Evolutionary conservation across 2,329 filamentous ascomycete genomes (phyloP).

Genomic region (Diaporthe sp.): DNA sequence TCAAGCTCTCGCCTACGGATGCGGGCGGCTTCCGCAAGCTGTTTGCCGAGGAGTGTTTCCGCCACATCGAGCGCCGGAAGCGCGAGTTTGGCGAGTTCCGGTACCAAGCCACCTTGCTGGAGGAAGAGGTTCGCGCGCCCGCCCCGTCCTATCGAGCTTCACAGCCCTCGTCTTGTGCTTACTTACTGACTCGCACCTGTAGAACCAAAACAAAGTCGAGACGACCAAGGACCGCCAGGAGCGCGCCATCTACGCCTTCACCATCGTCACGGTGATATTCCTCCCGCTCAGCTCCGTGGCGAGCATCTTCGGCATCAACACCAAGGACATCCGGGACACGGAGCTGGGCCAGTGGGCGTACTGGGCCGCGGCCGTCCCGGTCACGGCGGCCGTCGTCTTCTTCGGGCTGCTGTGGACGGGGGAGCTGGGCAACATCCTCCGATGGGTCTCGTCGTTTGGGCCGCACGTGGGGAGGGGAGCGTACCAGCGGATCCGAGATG

Average conservation of each 20-base stretch:
- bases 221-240: slow-evolving; percentile 61
- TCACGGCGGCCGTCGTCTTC: slow-evolving; percentile 58
- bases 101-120: slow-evolving; percentile 45
- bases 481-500: not conserved
- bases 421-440: slow-evolving; percentile 53
- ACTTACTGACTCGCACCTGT: not conserved
- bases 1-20: slow-evolving; percentile 53
- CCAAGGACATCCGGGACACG: slow-evolving; percentile 54
- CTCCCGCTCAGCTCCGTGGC: slow-evolving; percentile 61
- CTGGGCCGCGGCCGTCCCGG: slow-evolving; percentile 62
- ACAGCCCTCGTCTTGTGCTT: not conserved
- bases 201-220: slow-evolving; percentile 49
- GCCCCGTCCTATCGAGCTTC: not conserved
- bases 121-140: slow-evolving; percentile 45
- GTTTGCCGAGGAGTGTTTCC: slow-evolving; percentile 55
- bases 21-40: slow-evolving; percentile 55
- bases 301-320: slow-evolving; percentile 68
- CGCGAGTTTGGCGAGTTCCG: slow-evolving; percentile 49
- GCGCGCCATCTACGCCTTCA: slow-evolving; percentile 62
- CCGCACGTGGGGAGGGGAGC: not conserved
- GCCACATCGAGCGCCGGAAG: slow-evolving; percentile 53
- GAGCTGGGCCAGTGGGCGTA: slow-evolving; percentile 58
- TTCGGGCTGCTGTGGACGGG: slow-evolving; percentile 59
- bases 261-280: slow-evolving; percentile 64
- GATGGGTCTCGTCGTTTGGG: slow-evolving; percentile 42